phyloP scores from a whole-genome alignment of 257 asterid genomes.

The Cynanchum wilfordii region DNA sequence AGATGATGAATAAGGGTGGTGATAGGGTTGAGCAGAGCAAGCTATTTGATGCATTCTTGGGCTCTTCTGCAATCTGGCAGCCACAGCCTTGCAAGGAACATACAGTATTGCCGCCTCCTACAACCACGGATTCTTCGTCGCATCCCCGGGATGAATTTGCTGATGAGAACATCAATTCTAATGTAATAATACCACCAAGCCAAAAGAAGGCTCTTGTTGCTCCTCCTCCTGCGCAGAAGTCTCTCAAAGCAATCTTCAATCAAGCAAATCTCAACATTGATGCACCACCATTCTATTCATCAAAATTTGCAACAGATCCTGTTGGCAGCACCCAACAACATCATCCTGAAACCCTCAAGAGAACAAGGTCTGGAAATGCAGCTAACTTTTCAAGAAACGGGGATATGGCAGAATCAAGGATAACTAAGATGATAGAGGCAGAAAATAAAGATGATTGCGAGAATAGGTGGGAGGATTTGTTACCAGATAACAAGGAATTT shows the following conservation, averaged over 20 bases:
- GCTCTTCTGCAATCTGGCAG: constrained; percentile 94
- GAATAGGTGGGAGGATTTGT: constrained; percentile 45
- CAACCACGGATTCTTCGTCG: neutral
- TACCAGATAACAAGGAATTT: constrained; percentile 75
- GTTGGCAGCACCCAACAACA: neutral
- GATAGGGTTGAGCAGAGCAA: constrained; percentile 72
- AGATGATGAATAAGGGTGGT: constrained; percentile 48
- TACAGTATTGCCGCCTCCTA: neutral
- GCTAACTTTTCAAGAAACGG: constrained; percentile 17
- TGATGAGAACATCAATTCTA: constrained; percentile 59
- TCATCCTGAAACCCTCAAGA: constrained; percentile 49
- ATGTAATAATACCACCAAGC: constrained; percentile 14
- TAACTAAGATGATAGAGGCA: constrained; percentile 20
- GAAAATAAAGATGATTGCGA: constrained; percentile 23
- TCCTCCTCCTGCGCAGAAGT: constrained; percentile 25
- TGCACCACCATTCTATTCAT: constrained; percentile 66
- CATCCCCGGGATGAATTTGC: constrained; percentile 40
- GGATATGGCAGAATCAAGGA: constrained; percentile 17
- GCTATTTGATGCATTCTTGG: constrained; percentile 72
- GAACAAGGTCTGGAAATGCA: constrained; percentile 58
- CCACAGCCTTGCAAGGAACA: constrained; percentile 91
- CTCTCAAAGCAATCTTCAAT: constrained; percentile 14
- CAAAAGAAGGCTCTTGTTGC: neutral
- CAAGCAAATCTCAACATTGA: constrained; percentile 50
- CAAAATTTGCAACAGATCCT: constrained; percentile 31